Evolutionary conservation across 495 filamentous ascomycete species (phyloP).

Genomic region (Daldinia caldariorum): DNA sequence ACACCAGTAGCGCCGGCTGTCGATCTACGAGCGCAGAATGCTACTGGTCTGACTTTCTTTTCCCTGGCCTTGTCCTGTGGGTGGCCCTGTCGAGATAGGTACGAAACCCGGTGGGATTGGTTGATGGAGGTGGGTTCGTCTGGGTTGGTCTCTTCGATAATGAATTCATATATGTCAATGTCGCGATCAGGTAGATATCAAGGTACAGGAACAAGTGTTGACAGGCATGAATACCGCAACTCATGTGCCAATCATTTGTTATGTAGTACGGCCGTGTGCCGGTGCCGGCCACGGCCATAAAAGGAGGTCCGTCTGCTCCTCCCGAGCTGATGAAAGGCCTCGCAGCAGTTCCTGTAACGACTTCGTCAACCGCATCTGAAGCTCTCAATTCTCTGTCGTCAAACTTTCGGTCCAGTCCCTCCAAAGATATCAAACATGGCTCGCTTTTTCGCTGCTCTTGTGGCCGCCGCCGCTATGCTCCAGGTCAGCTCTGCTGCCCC

Average conservation of each 20-base stretch:
- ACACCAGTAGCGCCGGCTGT: conserved; percentile 41
- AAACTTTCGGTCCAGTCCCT: conserved; percentile 18
- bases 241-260: conserved; percentile 40
- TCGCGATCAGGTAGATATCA: conserved; percentile 25
- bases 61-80: conserved; percentile 26
- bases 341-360: conserved; percentile 22
- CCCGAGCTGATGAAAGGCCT: conserved; percentile 11
- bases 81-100: conserved; percentile 33
- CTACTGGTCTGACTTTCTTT: conserved; percentile 9
- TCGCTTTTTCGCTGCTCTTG: conserved; percentile 44
- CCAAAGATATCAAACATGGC: conserved; percentile 38
- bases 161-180: conserved; percentile 38
- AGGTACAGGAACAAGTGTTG: conserved; percentile 28
- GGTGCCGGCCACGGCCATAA: conserved; percentile 24
- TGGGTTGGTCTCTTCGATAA: conserved; percentile 36
- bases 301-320: conserved; percentile 28
- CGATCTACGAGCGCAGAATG: conserved; percentile 32
- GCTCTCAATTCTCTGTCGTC: conserved; percentile 19
- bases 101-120: conserved; percentile 35
- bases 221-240: conserved; percentile 26
- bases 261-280: conserved; percentile 5
- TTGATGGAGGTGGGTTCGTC: conserved; percentile 18
- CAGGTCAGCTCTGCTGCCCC: conserved; percentile 44
- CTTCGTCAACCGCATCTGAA: conserved; percentile 19
- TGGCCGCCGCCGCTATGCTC: conserved; percentile 45